phyloP scores from a whole-genome alignment of 306 rosid species.

The Quercus gilva region DNA sequence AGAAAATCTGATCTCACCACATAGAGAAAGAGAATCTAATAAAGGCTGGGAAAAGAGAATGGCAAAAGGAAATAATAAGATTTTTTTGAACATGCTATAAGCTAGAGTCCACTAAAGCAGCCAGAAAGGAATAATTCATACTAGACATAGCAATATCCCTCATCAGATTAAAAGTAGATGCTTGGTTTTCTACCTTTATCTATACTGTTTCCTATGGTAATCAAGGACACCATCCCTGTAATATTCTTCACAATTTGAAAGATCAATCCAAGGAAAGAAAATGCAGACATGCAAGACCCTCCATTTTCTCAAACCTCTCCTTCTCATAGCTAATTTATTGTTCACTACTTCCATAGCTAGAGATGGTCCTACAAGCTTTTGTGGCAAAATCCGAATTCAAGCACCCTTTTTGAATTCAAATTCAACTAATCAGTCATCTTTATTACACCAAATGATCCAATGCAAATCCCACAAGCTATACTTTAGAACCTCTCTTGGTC shows the following conservation, averaged over 20 bases:
- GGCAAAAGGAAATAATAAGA: too few species aligned
- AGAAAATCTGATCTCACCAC: neutral
- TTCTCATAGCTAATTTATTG: constrained; percentile 35
- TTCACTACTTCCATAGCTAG: constrained; percentile 35
- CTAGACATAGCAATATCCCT: neutral
- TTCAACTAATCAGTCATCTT: constrained; percentile 29
- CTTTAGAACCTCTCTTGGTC: constrained; percentile 32
- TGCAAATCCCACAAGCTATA: constrained; percentile 35
- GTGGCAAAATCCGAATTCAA: constrained; percentile 44
- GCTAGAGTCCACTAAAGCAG: too few species aligned
- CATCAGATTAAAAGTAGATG: constrained; percentile 4
- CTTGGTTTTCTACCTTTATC: neutral
- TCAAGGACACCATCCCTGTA: neutral
- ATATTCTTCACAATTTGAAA: neutral
- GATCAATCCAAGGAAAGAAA: constrained; percentile 9
- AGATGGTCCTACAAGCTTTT: constrained; percentile 26
- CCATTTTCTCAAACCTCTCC: constrained; percentile 29
- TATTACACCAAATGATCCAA: constrained; percentile 28
- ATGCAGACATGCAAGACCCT: constrained; percentile 39
- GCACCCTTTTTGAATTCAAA: constrained; percentile 36
- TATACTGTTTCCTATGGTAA: neutral
- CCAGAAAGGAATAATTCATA: too few species aligned
- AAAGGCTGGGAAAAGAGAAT: too few species aligned
- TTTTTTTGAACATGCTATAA: too few species aligned
- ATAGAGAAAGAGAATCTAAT: neutral